Conservation (phyloP, 176 grass and related monocot species). For the Eleusine indica region DNA sequence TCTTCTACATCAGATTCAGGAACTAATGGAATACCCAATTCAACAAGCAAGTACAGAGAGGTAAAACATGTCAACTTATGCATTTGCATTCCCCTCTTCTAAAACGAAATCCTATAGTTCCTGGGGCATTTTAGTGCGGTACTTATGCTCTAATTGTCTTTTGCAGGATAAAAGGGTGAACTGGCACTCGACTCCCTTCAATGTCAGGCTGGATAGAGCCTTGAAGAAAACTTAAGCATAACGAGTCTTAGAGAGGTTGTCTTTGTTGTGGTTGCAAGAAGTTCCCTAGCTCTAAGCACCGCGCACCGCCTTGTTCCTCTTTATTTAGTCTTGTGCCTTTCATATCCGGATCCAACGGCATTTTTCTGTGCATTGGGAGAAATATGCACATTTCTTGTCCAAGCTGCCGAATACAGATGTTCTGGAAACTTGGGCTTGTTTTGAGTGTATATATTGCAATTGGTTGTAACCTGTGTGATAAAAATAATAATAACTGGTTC, state of each 20-base stretch:
- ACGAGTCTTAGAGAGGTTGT: not conserved
- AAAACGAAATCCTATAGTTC: not conserved
- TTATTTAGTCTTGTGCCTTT: conserved; percentile 27
- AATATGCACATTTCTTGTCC: not conserved
- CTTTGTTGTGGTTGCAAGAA: not conserved
- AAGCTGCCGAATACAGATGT: not conserved
- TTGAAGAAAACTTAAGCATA: conserved; percentile 43
- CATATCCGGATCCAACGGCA: not conserved
- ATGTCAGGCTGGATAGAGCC: conserved; percentile 63
- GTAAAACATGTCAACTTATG: conserved; percentile 26
- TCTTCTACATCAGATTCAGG: conserved; percentile 53
- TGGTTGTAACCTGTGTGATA: not conserved
- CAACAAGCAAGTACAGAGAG: conserved; percentile 70
- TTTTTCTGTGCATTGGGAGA: conserved; percentile 42
- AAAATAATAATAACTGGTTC: conserved; percentile 8
- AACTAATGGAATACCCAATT: conserved; percentile 60
- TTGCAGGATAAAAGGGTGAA: conserved; percentile 68
- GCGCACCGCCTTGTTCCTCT: not conserved
- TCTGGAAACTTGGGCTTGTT: conserved; percentile 22
- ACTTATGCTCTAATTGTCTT: conserved; percentile 4
- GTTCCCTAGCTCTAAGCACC: not conserved
- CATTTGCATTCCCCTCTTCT: not conserved
- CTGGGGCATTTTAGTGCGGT: not conserved
- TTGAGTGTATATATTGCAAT: conserved; percentile 29
- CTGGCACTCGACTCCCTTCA: conserved; percentile 64